Evolutionary conservation across 305 asterid genomes (phyloP), one percentile per base, ranked within the genome.

Genomic region (Solanum hybrid): DNA sequence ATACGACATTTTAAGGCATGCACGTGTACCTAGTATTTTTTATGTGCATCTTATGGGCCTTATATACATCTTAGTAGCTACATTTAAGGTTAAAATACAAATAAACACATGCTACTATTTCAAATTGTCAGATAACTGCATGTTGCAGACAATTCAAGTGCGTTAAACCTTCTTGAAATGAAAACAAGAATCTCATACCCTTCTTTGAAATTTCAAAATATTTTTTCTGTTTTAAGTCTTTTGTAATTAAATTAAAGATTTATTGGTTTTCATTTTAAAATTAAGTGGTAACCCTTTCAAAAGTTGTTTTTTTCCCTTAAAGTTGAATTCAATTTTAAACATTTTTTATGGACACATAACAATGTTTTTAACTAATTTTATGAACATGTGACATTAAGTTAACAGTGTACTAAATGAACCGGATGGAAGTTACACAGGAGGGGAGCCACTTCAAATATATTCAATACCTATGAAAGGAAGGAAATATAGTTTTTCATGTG

Each of bases 1-100:
- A 42, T 42, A 42, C 0, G 57, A 42, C 20, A 20, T 46, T 46
- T 46, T 46, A 46, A 46, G 64, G 97, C 96, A 46, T 12, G 64
- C 64, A 46, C 3, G 8, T 46, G 64, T 46, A 46, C 14, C 64
- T 46, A 46, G 64, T 28, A n/a, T n/a, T n/a, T n/a, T 46, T 46
- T 46, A 46, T 7, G 1, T 14, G 18, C 61, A 46, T 46, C 3
- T 16, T 16, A 16, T 16, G 3, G 67, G 8, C 67, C 22, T 51
- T 16, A 51, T 4, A 0, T 51, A 51, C 67, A 51, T 16, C n/a
- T 46, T 46, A 46, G 64, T 14, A 46, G 64, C 64, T 46, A 14
- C 22, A 46, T 46, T 14, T 46, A 14, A 14, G 22, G 1, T 13
- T 14, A 5, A 46, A 46, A 14, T 46, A 46, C 3, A 46, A 46